phyloP scores from a whole-genome alignment of 306 rosid species.

The Sophora flavescens region DNA sequence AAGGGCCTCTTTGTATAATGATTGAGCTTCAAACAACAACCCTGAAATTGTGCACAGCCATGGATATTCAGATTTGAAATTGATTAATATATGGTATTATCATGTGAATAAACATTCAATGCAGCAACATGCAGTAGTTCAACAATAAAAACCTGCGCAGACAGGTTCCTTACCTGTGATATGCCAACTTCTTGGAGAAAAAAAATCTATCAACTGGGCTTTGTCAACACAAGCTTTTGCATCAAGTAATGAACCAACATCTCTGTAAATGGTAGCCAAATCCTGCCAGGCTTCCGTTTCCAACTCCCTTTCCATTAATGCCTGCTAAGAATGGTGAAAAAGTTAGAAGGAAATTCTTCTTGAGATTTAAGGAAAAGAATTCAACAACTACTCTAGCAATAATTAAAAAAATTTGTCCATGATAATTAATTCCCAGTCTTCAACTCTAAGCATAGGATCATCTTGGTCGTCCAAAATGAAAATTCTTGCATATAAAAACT shows the following conservation, averaged over 20 bases:
- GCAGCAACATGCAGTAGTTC: constrained; percentile 3
- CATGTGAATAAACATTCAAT: constrained; percentile 25
- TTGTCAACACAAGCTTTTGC: constrained; percentile 76
- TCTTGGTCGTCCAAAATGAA: background rate
- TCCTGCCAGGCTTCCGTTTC: constrained; percentile 84
- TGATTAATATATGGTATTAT: background rate
- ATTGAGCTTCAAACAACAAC: constrained; percentile 65
- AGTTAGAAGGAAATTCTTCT: constrained; percentile 4
- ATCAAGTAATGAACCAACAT: constrained; percentile 65
- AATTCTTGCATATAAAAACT: constrained; percentile 1
- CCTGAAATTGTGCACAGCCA: constrained; percentile 51
- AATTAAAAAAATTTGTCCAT: background rate
- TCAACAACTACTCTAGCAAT: background rate
- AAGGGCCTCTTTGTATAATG: constrained; percentile 69
- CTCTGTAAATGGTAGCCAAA: constrained; percentile 73
- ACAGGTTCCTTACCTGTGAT: constrained; percentile 57
- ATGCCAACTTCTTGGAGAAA: constrained; percentile 78
- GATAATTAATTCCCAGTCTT: constrained; percentile 14
- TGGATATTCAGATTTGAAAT: constrained; percentile 24
- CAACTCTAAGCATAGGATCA: constrained; percentile 6
- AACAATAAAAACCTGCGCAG: constrained; percentile 17
- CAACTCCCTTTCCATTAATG: constrained; percentile 55
- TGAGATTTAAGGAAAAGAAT: constrained; percentile 13
- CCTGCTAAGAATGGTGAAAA: constrained; percentile 52
- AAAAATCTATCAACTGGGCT: constrained; percentile 67